Percentiles rank a stretch among this genome's conserved stretches.
Evolutionary conservation across 495 filamentous ascomycete species (phyloP).

Genomic region (Penicillium chermesinum): DNA sequence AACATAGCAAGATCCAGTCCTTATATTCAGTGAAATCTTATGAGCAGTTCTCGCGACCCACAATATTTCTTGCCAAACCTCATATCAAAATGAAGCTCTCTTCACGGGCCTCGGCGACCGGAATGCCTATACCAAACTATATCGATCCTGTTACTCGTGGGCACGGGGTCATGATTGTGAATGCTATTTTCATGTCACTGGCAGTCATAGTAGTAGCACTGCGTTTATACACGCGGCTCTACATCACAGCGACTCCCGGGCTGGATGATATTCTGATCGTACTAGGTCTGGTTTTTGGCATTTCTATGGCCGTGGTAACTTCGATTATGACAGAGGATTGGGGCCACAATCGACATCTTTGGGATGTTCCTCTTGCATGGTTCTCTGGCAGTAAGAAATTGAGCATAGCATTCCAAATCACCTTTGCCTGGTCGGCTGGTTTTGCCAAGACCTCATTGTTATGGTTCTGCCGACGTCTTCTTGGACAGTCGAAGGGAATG

Average conservation of each 20-base stretch:
- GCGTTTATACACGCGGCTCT: constrained; percentile 46
- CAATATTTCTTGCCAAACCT: background rate
- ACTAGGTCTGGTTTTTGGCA: constrained; percentile 28
- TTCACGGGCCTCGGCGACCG: constrained; percentile 34
- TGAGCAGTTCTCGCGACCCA: background rate
- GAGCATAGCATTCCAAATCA: constrained; percentile 47
- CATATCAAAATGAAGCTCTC: constrained; percentile 38
- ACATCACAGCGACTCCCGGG: constrained; percentile 42
- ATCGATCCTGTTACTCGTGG: constrained; percentile 48
- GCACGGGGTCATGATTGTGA: constrained; percentile 38
- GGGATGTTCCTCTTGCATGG: constrained; percentile 41
- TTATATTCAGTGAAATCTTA: background rate
- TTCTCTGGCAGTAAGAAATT: constrained; percentile 36
- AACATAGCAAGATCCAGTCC: background rate
- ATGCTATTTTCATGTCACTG: constrained; percentile 31
- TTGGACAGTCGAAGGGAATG: constrained; percentile 35
- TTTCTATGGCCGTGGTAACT: constrained; percentile 41
- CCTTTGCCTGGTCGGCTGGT: constrained; percentile 49
- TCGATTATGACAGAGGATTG: constrained; percentile 39
- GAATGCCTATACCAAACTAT: constrained; percentile 56
- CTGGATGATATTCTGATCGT: constrained; percentile 47
- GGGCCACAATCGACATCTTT: constrained; percentile 54
- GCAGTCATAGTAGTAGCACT: constrained; percentile 38
- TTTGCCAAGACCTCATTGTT: constrained; percentile 55
- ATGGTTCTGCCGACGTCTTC: constrained; percentile 51